A percentile compares a stretch with the other conserved stretches of the same genome.
phyloP scores from a whole-genome alignment of 495 filamentous ascomycete genomes.

The Xylaria sp. region DNA sequence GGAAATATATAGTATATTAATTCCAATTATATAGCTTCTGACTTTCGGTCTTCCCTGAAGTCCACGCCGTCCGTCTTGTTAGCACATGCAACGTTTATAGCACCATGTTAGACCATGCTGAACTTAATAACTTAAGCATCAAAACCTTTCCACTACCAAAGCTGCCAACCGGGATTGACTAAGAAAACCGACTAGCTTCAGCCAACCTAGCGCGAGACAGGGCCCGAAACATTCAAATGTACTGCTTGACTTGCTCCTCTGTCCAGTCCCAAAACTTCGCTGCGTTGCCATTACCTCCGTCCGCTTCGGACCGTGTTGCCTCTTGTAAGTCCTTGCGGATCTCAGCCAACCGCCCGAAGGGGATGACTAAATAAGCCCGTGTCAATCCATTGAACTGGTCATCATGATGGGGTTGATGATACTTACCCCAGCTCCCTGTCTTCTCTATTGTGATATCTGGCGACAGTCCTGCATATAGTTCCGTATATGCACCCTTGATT shows the following conservation, averaged over 20 bases:
- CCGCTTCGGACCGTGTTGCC: not conserved
- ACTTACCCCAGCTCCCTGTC: not conserved
- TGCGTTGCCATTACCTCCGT: not conserved
- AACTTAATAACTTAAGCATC: too few relatives aligned
- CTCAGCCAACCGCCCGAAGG: not conserved
- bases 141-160: too few relatives aligned
- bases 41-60: too few relatives aligned
- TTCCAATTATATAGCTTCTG: too few relatives aligned
- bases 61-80: too few relatives aligned
- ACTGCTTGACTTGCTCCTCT: conserved; percentile 3
- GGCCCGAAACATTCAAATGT: not conserved
- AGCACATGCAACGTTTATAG: too few relatives aligned
- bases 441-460: conserved; percentile 4
- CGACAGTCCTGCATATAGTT: not conserved
- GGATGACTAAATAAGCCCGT: not conserved
- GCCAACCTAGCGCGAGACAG: not conserved
- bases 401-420: not conserved
- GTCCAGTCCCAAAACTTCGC: conserved; percentile 6
- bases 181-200: too few relatives aligned
- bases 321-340: conserved; percentile 6
- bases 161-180: too few relatives aligned
- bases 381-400: not conserved
- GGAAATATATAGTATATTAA: too few relatives aligned
- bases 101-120: too few relatives aligned
- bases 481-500: not conserved